Conservation (phyloP, 371 early-diverging fungal species). For the Mortierella sp. region DNA sequence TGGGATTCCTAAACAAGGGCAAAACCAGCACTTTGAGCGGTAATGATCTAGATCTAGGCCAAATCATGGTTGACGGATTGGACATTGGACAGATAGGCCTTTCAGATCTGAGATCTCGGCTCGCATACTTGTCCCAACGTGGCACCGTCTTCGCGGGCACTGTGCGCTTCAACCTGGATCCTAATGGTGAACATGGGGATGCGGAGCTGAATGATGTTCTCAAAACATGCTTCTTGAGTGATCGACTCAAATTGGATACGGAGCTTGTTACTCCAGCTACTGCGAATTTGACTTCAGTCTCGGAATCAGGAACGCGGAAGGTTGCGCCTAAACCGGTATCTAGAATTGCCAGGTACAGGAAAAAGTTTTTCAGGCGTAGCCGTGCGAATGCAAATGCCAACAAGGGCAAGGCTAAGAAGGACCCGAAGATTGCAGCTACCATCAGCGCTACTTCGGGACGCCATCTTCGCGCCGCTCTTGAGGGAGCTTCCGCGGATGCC, state of each 20-base stretch:
- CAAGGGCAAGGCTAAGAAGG: slow-evolving; percentile 31
- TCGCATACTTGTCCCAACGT: slow-evolving; percentile 39
- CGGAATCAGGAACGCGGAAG: background rate
- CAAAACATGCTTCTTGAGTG: slow-evolving; percentile 41
- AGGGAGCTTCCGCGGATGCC: slow-evolving; percentile 6
- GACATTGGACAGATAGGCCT: slow-evolving; percentile 42
- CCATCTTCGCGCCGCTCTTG: slow-evolving; percentile 13
- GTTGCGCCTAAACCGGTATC: background rate
- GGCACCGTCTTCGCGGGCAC: slow-evolving; percentile 54
- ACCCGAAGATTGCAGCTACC: slow-evolving; percentile 26
- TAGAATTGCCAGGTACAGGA: slow-evolving; percentile 29
- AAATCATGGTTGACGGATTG: slow-evolving; percentile 42
- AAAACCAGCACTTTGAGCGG: slow-evolving; percentile 10
- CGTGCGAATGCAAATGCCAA: slow-evolving; percentile 7
- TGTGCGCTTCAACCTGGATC: slow-evolving; percentile 54
- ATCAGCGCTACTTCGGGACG: slow-evolving; percentile 31
- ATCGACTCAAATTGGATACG: slow-evolving; percentile 45
- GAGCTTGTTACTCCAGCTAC: slow-evolving; percentile 50
- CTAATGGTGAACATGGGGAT: slow-evolving; percentile 47
- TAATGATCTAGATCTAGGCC: slow-evolving; percentile 21
- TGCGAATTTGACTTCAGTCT: slow-evolving; percentile 14
- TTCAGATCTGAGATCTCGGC: slow-evolving; percentile 30
- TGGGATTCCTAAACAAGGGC: slow-evolving; percentile 11
- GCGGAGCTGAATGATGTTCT: slow-evolving; percentile 49
- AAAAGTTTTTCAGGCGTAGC: slow-evolving; percentile 26